Percentiles rank a stretch among this genome's conserved stretches.
These are phyloP conservation scores for Hymenotorrendiella dingleyae DNA, from an alignment of 2,329 filamentous ascomycete genomes.

Conservation along the genomic window DNA sequence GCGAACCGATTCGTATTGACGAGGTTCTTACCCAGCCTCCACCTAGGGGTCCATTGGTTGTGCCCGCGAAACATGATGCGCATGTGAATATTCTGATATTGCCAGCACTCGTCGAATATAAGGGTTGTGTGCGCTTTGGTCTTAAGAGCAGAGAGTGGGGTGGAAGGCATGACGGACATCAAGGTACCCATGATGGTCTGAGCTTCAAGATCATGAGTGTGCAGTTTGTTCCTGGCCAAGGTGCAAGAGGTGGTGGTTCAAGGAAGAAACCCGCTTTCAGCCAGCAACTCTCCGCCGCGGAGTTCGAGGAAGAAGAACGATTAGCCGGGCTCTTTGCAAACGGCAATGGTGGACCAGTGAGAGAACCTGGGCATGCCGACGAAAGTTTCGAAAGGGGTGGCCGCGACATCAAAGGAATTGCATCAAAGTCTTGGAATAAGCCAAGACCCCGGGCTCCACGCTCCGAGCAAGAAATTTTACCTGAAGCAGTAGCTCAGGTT, in stretches of 20 bases:
- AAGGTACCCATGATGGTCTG: conserved; percentile 44
- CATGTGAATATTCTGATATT: conserved; percentile 84
- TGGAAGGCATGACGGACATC: conserved; percentile 39
- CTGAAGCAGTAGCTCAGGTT: background rate
- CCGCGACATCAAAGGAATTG: conserved; percentile 17
- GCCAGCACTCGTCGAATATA: conserved; percentile 71
- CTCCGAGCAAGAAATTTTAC: background rate
- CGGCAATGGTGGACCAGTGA: conserved; percentile 1
- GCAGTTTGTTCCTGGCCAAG: conserved; percentile 77
- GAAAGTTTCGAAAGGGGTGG: conserved; percentile 20
- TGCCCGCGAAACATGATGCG: conserved; percentile 67
- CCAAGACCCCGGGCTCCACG: background rate
- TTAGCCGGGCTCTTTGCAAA: conserved; percentile 10
- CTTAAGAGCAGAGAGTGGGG: conserved; percentile 78
- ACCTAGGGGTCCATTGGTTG: conserved; percentile 52
- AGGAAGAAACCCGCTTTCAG: conserved; percentile 26
- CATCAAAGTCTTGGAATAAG: conserved; percentile 24
- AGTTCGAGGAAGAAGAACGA: conserved; percentile 17
- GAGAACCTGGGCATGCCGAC: conserved; percentile 2
- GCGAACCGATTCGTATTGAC: conserved; percentile 27
- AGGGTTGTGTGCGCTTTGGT: conserved; percentile 69
- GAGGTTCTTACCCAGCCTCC: conserved; percentile 49
- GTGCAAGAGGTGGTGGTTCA: conserved; percentile 37
- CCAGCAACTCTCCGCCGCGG: conserved; percentile 12
- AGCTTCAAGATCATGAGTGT: conserved; percentile 81